These are phyloP conservation scores for Anethum foeniculum DNA, from an alignment of 140 eudicot genomes.

Conservation along the genomic window DNA sequence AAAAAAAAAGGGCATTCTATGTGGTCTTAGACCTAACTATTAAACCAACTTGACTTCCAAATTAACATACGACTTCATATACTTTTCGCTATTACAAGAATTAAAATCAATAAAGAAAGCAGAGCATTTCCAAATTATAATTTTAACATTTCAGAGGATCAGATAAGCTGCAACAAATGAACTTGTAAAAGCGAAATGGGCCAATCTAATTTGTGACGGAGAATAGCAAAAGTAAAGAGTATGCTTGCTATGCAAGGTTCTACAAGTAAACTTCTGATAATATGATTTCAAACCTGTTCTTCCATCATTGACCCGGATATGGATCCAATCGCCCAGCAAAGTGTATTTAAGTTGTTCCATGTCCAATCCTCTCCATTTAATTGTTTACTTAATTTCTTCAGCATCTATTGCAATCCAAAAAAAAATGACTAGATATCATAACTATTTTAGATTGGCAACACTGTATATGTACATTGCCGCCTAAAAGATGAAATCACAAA, in stretches of 20 bases:
- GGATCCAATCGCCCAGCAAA: constrained; percentile 98
- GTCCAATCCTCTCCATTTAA: constrained; percentile 89
- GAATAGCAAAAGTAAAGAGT: not conserved
- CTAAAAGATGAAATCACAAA: not conserved
- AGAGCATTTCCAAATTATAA: too few species aligned
- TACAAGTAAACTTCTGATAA: not conserved
- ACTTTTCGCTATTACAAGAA: not conserved
- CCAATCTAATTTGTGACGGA: not conserved
- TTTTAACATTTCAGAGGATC: not conserved
- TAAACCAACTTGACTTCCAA: not conserved
- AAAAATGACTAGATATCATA: not conserved
- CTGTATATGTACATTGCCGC: not conserved
- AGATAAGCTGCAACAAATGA: not conserved
- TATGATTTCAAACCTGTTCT: constrained; percentile 51
- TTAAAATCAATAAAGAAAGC: not conserved
- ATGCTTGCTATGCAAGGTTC: not conserved
- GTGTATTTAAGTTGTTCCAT: constrained; percentile 87
- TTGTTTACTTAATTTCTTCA: constrained; percentile 71
- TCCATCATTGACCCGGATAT: constrained; percentile 95
- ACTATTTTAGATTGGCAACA: not conserved
- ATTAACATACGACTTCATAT: not conserved
- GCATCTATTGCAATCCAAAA: constrained; percentile 48
- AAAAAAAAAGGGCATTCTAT: not conserved
- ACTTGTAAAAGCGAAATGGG: not conserved
- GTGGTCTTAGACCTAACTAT: not conserved